Conservation (phyloP, 306 rosid species). For the Sechiopsis laciniata region DNA sequence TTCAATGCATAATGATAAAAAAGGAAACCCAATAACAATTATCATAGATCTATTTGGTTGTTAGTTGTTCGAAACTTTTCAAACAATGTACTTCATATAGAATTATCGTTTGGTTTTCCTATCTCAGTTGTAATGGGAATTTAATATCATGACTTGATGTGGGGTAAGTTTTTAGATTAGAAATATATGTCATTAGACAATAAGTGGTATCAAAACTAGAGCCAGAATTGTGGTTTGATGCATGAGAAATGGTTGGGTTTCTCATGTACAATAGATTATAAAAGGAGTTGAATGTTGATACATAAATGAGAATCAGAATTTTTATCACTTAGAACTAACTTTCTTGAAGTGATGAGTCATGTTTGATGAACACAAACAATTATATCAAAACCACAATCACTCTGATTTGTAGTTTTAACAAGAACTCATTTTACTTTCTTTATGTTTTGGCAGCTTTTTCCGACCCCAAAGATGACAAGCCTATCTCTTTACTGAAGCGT, state of each 20-base stretch:
- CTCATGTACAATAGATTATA: neutral
- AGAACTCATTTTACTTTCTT: neutral
- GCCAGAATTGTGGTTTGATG: neutral
- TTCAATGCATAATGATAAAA: neutral
- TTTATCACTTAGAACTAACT: too few species aligned
- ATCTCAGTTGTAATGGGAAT: neutral
- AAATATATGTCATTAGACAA: neutral
- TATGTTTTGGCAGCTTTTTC: neutral
- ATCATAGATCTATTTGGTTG: neutral
- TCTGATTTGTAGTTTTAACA: neutral
- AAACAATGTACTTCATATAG: neutral
- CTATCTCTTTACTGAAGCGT: constrained; percentile 2
- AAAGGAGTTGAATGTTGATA: neutral
- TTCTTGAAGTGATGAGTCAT: neutral
- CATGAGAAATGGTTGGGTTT: neutral
- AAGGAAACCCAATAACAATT: neutral
- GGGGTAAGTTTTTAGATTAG: neutral
- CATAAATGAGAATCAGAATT: too few species aligned
- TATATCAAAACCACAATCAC: neutral
- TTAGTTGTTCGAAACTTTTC: neutral
- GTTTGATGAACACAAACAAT: neutral
- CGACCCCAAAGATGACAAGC: neutral
- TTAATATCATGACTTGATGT: neutral
- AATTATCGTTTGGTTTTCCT: neutral
- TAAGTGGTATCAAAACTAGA: neutral